Base-by-base conservation (phyloP, 441 rosid genomes). In the Erodium trifolium region DNA sequence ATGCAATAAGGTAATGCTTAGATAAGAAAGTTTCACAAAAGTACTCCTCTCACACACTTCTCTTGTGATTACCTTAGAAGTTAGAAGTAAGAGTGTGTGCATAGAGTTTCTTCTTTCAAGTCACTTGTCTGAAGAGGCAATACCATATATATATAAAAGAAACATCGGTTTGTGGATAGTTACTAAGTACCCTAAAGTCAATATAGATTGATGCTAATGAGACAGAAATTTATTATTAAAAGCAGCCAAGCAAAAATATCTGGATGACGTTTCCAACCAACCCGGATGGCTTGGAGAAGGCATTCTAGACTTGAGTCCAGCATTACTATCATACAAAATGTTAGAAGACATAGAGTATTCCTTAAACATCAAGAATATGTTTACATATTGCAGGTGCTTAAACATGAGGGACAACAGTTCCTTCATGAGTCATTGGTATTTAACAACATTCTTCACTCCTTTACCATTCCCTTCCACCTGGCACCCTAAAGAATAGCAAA, bases 281-380 rank as follows among this genome's bases (percentile, higher is more conserved):
- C 45, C 11, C 45, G 8, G 45, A 39, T 6, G 45, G 11, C 47
- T 7, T 8, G 47, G 47, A 7, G 47, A 41, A 41, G 47, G 47
- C 12, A 7, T 41, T 41, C 47, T 8, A 7, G 59, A 53, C 18
- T 53, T 53, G 59, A 53, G 59, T 53, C 59, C 16, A 53, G 59
- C 18, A 53, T 19, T 14, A 53, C 18, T 14, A n/a, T 14, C 19
- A 16, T n/a, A 4, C 19, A 53, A 53, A 53, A 53, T 53, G 59
- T 53, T 53, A 53, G 59, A 53, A n/a, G 59, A 53, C 59, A 17
- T n/a, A 5, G 59, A 53, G 59, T 53, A 16, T n/a, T n/a, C 59
- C 59, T 53, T 13, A 51, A 51, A 14, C 59, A 51, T 14, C 17
- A 14, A 51, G 17, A n/a, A 13, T 51, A 51, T 51, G 59, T 51